A percentile compares a stretch with the other conserved stretches of the same genome.
Conservation (phyloP, 768 basidiomycete genomes). For the Serpula lacrymans region DNA sequence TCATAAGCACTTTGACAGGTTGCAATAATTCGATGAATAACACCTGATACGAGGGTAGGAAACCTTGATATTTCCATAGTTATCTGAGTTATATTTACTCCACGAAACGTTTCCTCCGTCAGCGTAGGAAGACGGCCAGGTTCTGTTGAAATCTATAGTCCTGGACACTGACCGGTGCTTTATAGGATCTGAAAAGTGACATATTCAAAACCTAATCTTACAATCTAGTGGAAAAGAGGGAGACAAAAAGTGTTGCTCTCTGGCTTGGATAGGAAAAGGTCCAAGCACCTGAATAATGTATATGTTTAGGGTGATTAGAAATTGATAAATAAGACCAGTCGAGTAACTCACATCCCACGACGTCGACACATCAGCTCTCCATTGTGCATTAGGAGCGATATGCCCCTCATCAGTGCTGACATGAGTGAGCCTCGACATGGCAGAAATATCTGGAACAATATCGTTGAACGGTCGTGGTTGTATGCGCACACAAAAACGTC, state of each 20-base stretch:
- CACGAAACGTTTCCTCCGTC: constrained; percentile 60
- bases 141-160: constrained; percentile 43
- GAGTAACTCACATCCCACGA: constrained; percentile 23
- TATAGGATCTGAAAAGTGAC: constrained; percentile 1
- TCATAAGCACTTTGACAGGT: background rate
- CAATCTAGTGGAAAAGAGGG: constrained; percentile 71
- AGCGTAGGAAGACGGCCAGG: constrained; percentile 68
- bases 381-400: no score
- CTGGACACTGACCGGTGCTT: constrained; percentile 39
- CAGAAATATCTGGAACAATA: no score
- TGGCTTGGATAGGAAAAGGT: constrained; percentile 79
- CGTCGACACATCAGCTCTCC: constrained; percentile 16
- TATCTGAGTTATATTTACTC: constrained; percentile 41
- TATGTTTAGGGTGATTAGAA: background rate
- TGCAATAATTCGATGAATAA: constrained; percentile 5
- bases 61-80: constrained; percentile 51
- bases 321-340: background rate
- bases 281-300: constrained; percentile 58
- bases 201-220: constrained; percentile 28
- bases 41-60: constrained; percentile 64
- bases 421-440: no score
- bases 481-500: no score
- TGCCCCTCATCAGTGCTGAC: no score
- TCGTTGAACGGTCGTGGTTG: no score
- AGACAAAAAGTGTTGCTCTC: constrained; percentile 81